A percentile compares a stretch with the other conserved stretches of the same genome.
These are phyloP conservation scores for Starmerella stigmatis DNA, from an alignment of 805 yeast species.

Conservation along the genomic window DNA sequence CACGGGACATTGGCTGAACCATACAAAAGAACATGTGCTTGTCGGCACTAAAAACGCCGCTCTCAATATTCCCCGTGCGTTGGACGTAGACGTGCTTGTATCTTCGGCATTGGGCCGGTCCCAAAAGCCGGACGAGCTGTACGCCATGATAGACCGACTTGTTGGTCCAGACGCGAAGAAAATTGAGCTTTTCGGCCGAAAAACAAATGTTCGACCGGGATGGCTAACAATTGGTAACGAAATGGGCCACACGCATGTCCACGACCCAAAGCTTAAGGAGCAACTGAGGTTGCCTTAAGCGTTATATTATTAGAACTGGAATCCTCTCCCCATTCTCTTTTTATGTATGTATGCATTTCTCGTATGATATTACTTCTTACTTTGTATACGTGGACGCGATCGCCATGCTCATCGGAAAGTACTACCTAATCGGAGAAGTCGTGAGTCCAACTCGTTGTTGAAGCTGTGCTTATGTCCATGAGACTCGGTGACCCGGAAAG, in stretches of 20 bases:
- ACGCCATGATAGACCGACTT: conserved; percentile 72
- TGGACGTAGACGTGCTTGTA: conserved; percentile 70
- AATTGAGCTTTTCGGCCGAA: conserved; percentile 80
- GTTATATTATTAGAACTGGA: too few species aligned
- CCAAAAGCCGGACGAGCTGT: conserved; percentile 84
- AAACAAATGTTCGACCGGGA: conserved; percentile 75
- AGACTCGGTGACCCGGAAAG: too few species aligned
- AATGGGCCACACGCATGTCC: conserved; percentile 2
- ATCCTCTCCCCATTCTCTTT: neutral
- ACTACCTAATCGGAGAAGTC: too few species aligned
- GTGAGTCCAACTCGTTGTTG: too few species aligned
- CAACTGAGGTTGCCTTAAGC: neutral
- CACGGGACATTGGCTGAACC: conserved; percentile 96
- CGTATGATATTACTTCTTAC: too few species aligned
- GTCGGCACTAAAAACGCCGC: conserved; percentile 67
- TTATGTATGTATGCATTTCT: too few species aligned
- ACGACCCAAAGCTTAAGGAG: neutral
- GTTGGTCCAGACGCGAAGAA: conserved; percentile 71
- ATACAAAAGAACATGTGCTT: conserved; percentile 80
- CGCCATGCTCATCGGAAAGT: too few species aligned
- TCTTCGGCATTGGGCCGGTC: conserved; percentile 80
- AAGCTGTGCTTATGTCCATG: too few species aligned
- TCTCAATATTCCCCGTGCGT: conserved; percentile 35
- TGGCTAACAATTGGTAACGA: conserved; percentile 50
- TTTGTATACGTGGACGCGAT: too few species aligned